Conservation (phyloP, 2,329 filamentous ascomycete genomes). For the Pseudogymnoascus sp. region DNA sequence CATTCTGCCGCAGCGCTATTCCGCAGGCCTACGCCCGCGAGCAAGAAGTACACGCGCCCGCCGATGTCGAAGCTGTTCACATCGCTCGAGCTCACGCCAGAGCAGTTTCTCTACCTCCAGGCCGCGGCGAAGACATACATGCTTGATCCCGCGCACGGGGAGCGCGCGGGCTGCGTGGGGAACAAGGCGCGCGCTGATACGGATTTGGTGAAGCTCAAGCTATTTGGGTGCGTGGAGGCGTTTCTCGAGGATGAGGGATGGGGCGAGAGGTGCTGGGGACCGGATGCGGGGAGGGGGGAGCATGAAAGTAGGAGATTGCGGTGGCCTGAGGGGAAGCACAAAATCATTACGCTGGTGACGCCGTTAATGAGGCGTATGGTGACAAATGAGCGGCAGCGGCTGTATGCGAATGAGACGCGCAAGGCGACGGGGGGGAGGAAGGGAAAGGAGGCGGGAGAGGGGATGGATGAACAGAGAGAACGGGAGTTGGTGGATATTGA, state of each 20-base stretch:
- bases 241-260: constrained; percentile 26
- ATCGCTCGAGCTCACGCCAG: constrained; percentile 22
- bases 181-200: constrained; percentile 18
- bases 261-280: constrained; percentile 23
- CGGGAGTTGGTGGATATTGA: constrained; percentile 8
- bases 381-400: constrained; percentile 27
- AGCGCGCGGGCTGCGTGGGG: constrained; percentile 23
- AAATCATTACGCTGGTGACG: constrained; percentile 22
- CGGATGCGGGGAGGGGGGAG: constrained; percentile 12
- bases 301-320: constrained; percentile 17
- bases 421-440: constrained; percentile 13
- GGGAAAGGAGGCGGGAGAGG: neutral
- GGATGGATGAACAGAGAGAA: neutral
- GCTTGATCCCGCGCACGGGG: constrained; percentile 24
- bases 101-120: constrained; percentile 25
- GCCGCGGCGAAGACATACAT: constrained; percentile 26
- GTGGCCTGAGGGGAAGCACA: constrained; percentile 24
- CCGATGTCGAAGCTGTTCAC: constrained; percentile 25
- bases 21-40: constrained; percentile 20
- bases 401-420: constrained; percentile 21
- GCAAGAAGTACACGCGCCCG: constrained; percentile 24
- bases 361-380: constrained; percentile 27
- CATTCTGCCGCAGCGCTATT: constrained; percentile 25
- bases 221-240: constrained; percentile 21
- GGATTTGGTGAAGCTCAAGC: constrained; percentile 24